Evolutionary conservation across 192 early-diverging fungal species (phyloP), one percentile per base, ranked within the genome.

Genomic region (Coemansia sp.): DNA sequence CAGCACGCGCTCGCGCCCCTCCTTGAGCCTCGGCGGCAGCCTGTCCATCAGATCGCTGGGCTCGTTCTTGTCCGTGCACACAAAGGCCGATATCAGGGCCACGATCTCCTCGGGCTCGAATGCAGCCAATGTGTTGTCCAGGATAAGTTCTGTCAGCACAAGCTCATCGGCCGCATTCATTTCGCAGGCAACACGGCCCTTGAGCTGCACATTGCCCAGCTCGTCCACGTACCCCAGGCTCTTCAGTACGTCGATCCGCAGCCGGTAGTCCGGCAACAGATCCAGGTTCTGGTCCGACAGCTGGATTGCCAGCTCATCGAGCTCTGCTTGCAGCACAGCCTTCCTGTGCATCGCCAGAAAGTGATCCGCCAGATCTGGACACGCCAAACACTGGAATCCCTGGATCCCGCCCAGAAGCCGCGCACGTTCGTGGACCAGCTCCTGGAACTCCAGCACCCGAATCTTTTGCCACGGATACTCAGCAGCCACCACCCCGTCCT

Each of bases 91-190:
- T 20, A 99, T 65, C 25, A 99, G 81, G 6, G 94, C 95, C 4
- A 94, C 95, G 40, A 94, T 92, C 69, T 99, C 97, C 15, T 89
- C 92, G 0, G 93, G 93, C 56, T 94, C 92, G 54, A 86, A 95
- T 54, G 92, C 88, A 0, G 88, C 89, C 31, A 97, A 81, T 55
- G 92, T 86, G 72, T 99, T 99, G 70, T 97, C 90, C 31, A 99
- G 78, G 25, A 99, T 90, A 28, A 99, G 81, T 67, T 99, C 95
- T 0, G 97, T 97, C 20, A 99, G 80, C 14, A 97, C 83, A 41
- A 99, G 81, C 69, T 94, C 95, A 67, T 99, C 95, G 2, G 92
- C 94, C 15, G 94, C 90, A 77, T 97, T 97, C 73, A 99, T 95
- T 83, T 97, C 94, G 75, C 95, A 97, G 0, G 94, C 97, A 0